phyloP scores from a whole-genome alignment of 495 filamentous ascomycete species.

The Pseudotulostoma volvatum region DNA sequence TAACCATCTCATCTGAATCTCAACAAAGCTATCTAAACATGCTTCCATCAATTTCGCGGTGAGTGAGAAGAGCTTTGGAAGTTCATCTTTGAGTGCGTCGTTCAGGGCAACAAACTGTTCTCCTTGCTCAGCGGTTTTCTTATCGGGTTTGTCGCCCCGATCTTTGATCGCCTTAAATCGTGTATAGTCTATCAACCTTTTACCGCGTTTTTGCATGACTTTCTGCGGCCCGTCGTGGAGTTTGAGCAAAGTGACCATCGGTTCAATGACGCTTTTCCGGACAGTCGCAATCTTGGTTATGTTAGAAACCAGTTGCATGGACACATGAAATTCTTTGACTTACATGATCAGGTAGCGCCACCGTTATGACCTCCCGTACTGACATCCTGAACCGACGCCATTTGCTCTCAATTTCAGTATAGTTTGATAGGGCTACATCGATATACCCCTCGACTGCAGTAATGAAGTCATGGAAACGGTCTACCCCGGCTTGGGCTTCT shows the following conservation, averaged over 20 bases:
- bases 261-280: conserved; percentile 68
- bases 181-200: conserved; percentile 76
- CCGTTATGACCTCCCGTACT: conserved; percentile 62
- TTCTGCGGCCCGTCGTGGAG: conserved; percentile 66
- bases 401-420: conserved; percentile 74
- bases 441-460: conserved; percentile 50
- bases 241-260: conserved; percentile 65
- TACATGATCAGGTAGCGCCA: conserved; percentile 74
- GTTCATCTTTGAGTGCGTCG: conserved; percentile 77
- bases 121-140: conserved; percentile 62
- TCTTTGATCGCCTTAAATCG: conserved; percentile 62
- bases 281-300: conserved; percentile 48
- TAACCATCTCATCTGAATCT: conserved; percentile 68
- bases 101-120: conserved; percentile 83
- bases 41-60: conserved; percentile 67
- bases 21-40: conserved; percentile 63
- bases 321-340: conserved; percentile 20
- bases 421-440: conserved; percentile 41
- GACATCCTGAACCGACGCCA: conserved; percentile 75
- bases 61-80: conserved; percentile 67
- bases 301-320: conserved; percentile 4
- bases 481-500: conserved; percentile 50
- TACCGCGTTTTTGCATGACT: conserved; percentile 82
- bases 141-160: conserved; percentile 63
- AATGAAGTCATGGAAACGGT: conserved; percentile 53